Evolutionary conservation across 176 grass and related monocot species (phyloP), one percentile per base, ranked within the genome.

Genomic region (Typha latifolia): DNA sequence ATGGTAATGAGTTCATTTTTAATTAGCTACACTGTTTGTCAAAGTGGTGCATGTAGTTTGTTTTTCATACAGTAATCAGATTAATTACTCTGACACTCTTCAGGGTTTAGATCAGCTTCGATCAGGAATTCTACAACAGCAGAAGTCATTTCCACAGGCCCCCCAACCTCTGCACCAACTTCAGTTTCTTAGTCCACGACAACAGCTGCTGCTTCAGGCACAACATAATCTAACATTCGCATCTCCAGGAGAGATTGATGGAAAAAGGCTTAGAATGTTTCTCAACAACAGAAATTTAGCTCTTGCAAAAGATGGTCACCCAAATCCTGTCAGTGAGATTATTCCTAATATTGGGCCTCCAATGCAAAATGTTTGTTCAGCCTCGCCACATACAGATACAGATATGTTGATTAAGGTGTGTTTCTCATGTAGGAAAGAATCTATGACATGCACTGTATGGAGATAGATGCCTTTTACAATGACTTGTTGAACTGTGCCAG

Each of bases 61-160:
- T 77, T 56, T 43, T 18, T 55, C 24, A 5, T 55, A 18, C n/a
- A 18, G 16, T 18, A 55, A 18, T 3, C 51, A 55, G 12, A 14
- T 34, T 69, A 37, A 37, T 37, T 37, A 37, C 4, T 37, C 7
- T 37, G 34, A 37, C 21, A 76, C 47, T 81, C 3, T 79, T 49
- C 76, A 96, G 91, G 91, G 91, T 48, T 66, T 96, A 49, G 91
- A 87, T 24, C 87, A 96, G 37, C 59, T 96, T 82, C 75, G 91
- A 64, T 75, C 91, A 57, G 91, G 91, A 62, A 76, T 90, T 74
- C 79, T 90, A 61, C 91, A 90, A 26, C 70, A 75, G 16, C 76
- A 87, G 53, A 96, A 96, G 64, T 72, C 91, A 66, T 85, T 79
- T 77, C 85, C 83, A 71, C 86, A 87, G 72, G 75, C 76, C 24